Evolutionary conservation across 2,329 filamentous ascomycete species (phyloP).

Genomic region (Fusarium musae): DNA sequence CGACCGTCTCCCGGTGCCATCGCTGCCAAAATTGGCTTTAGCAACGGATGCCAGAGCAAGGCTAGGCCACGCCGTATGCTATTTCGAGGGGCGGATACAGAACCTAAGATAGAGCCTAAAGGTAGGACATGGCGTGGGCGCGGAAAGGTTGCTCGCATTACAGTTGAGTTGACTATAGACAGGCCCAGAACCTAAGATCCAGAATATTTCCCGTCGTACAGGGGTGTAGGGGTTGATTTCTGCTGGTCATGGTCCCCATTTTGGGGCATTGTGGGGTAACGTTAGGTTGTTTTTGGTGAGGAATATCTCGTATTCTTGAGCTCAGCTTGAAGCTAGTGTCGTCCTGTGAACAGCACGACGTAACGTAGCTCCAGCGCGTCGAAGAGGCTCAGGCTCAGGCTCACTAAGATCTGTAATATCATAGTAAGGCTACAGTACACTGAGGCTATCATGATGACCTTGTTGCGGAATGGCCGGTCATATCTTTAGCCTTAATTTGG

Average conservation of each 20-base stretch:
- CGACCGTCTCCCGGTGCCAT: neutral
- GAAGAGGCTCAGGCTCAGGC: neutral
- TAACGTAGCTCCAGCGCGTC: slow-evolving; percentile 27
- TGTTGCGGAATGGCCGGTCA: slow-evolving; percentile 6
- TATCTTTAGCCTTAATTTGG: neutral
- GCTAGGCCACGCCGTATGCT: slow-evolving; percentile 31
- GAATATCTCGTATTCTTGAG: slow-evolving; percentile 37
- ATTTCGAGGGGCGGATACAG: slow-evolving; percentile 31
- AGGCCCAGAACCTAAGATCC: slow-evolving; percentile 27
- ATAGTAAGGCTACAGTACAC: neutral
- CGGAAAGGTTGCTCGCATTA: neutral
- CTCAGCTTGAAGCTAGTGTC: slow-evolving; percentile 19
- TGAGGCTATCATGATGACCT: neutral
- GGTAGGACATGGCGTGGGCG: neutral
- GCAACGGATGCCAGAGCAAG: neutral
- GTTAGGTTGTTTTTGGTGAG: slow-evolving; percentile 19
- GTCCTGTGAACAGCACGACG: slow-evolving; percentile 6
- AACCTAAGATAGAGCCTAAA: neutral
- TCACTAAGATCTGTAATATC: neutral
- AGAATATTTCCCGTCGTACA: slow-evolving; percentile 30
- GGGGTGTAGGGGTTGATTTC: neutral
- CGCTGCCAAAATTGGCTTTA: neutral
- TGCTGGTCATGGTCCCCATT: slow-evolving; percentile 21
- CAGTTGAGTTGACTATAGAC: neutral
- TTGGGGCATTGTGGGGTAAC: slow-evolving; percentile 35